These are phyloP conservation scores for Berberis thunbergii DNA, from an alignment of 164 flowering plant genomes.

Conservation along the genomic window DNA sequence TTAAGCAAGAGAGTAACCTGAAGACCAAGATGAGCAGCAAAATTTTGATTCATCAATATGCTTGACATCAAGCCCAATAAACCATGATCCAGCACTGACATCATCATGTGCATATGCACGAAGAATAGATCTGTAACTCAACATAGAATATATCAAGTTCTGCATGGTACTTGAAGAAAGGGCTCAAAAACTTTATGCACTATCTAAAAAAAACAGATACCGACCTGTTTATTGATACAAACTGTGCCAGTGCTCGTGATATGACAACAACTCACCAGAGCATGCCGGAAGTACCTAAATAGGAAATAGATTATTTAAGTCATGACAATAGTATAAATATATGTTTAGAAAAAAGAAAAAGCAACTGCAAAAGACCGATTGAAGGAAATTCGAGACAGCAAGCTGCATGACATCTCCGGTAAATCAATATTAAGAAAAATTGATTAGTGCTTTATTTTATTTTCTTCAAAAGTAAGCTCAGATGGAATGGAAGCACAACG, in stretches of 20 bases:
- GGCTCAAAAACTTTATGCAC: too few species aligned
- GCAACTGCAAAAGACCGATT: background rate
- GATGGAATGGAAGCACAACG: too few species aligned
- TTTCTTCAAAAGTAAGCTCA: too few species aligned
- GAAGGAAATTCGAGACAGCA: too few species aligned
- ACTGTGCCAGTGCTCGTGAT: conserved; percentile 81
- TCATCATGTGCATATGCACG: conserved; percentile 94
- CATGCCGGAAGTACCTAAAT: conserved; percentile 85
- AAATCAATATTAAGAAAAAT: too few species aligned
- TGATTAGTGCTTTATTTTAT: too few species aligned
- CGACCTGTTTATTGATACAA: conserved; percentile 80
- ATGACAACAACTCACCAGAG: conserved; percentile 85
- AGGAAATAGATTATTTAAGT: background rate
- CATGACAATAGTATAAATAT: background rate
- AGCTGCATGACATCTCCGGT: too few species aligned
- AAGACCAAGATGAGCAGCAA: conserved; percentile 86
- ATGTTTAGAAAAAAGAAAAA: background rate
- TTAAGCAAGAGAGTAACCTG: conserved; percentile 46
- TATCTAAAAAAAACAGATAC: background rate
- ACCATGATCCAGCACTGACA: conserved; percentile 90
- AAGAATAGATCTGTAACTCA: conserved; percentile 49
- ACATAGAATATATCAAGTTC: background rate
- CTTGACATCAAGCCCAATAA: conserved; percentile 80
- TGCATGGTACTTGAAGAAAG: background rate
- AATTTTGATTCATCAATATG: conserved; percentile 73